A percentile compares a stretch with the other conserved stretches of the same genome.
Evolutionary conservation across 768 basidiomycete genomes (phyloP).

Genomic region (Russula abietina): DNA sequence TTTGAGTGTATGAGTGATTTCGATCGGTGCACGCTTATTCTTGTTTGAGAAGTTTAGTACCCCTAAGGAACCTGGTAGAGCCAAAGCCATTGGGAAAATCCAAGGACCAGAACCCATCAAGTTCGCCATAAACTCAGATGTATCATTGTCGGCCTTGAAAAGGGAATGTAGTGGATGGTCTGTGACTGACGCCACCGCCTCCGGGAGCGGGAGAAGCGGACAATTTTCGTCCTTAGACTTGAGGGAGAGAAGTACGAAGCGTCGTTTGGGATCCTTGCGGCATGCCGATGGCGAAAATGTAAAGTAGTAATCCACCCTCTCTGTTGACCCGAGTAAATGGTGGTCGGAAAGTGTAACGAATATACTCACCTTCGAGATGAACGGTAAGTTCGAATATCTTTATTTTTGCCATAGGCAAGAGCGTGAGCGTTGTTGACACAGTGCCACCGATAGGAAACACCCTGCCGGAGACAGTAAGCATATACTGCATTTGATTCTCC

Average conservation of each 20-base stretch:
- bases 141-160: conserved; percentile 49
- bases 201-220: conserved; percentile 58
- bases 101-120: conserved; percentile 38
- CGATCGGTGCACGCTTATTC: conserved; percentile 70
- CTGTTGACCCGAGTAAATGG: conserved; percentile 36
- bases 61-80: conserved; percentile 57
- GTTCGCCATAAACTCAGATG: conserved; percentile 35
- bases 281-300: conserved; percentile 59
- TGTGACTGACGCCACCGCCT: conserved; percentile 46
- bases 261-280: conserved; percentile 54
- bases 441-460: conserved; percentile 80
- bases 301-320: conserved; percentile 83
- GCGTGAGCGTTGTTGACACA: conserved; percentile 70
- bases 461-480: conserved; percentile 66
- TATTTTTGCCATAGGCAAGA: conserved; percentile 80
- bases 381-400: conserved; percentile 71
- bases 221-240: conserved; percentile 25
- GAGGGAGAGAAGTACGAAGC: conserved; percentile 1
- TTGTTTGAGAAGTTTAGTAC: conserved; percentile 70
- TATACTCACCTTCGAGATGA: conserved; percentile 64
- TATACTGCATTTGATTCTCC: conserved; percentile 83
- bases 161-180: conserved; percentile 77
- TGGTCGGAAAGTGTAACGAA: conserved; percentile 22
- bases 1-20: conserved; percentile 72
- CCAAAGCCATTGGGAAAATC: conserved; percentile 64